Evolutionary conservation across 2,329 filamentous ascomycete species (phyloP), one percentile per base, ranked within the genome.

Genomic region (Sarocladium brachiariae): DNA sequence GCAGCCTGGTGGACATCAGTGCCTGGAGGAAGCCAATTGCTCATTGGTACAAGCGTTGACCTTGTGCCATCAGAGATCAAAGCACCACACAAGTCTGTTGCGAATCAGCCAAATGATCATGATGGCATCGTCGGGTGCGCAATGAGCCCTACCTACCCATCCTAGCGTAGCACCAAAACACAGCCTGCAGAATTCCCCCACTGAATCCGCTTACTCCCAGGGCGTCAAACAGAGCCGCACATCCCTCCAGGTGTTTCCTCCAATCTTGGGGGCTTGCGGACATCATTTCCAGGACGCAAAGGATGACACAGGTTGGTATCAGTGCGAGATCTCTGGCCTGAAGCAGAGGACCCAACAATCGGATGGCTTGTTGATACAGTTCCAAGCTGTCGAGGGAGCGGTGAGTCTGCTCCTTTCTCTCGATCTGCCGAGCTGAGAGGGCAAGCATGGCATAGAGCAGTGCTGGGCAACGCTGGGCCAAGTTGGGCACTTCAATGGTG

Each of bases 131-230:
- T 11, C 13, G 10, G 16, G 3, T 9, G 18, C 35, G 25, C 27
- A 11, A 23, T 39, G 25, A 47, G 56, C 66, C n/a, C n/a, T n/a
- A n/a, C n/a, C 53, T 52, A 74, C 71, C 71, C 76, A 81, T 81
- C 41, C 77, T 68, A 1, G 75, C 76, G 57, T 77, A 81, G 54
- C 76, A 80, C 78, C 78, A 81, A 53, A 81, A 81, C 0, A 80
- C 66, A 0, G 77, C 75, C 59, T 78, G 76, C 6, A 75, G 60
- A 16, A 80, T 58, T 0, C 76, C 77, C 2, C 73, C 72, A 19
- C 69, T 71, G 46, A 78, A 76, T 0, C 77, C 77, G 39, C 77
- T 70, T n/a, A 80, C 72, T 9, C 69, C 73, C 47, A 76, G 71
- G 0, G 75, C 70, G 54, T 75, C 70, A 39, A 81, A 75, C 3